Base-by-base conservation (phyloP, 2,329 filamentous ascomycete genomes). In the Capronia americana region DNA sequence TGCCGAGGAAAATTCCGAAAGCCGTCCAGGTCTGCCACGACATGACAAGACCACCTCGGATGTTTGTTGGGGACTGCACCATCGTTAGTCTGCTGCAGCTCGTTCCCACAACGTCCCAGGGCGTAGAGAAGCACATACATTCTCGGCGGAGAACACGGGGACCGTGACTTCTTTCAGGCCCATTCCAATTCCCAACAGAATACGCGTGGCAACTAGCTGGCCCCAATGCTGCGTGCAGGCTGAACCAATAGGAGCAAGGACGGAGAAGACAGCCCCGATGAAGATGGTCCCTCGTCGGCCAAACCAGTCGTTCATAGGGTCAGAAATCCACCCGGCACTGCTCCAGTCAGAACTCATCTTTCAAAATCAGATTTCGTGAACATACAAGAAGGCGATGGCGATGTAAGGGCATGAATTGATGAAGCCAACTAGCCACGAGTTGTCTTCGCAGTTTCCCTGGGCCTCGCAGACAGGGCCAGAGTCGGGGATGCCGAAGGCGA, bases 241-340 rank as follows among this genome's bases (percentile, higher is more conserved):
- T 61, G 85, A 87, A n/a, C 88, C 90, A 68, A 93, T 86, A 1
- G 90, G 87, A 1, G 90, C 83, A 74, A 90, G 83, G 32, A 92
- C 79, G 74, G 86, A 89, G 74, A 90, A 88, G 70, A 88, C 78
- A 12, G 85, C 86, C 6, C 84, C 83, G 54, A 88, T 75, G 73
- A 90, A 90, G 67, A 90, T 90, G 54, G 86, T 85, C 11, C 87
- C 86, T 59, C 87, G 85, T 46, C 88, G 86, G 44, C 87, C 88
- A 30, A 87, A 71, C 11, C 77, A 77, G 48, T 85, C 78, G 72
- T 90, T 90, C 12, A 87, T 71, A 0, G 87, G 87, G 68, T 91
- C 89, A 0, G 88, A 88, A 14, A 89, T 77, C 88, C 88, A 90
- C 74, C 87, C 88, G 4, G 87, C 87, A 71, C 81, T 83, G n/a